Conservation (phyloP, 31 red algal genomes). For the Endocladia muricata region DNA sequence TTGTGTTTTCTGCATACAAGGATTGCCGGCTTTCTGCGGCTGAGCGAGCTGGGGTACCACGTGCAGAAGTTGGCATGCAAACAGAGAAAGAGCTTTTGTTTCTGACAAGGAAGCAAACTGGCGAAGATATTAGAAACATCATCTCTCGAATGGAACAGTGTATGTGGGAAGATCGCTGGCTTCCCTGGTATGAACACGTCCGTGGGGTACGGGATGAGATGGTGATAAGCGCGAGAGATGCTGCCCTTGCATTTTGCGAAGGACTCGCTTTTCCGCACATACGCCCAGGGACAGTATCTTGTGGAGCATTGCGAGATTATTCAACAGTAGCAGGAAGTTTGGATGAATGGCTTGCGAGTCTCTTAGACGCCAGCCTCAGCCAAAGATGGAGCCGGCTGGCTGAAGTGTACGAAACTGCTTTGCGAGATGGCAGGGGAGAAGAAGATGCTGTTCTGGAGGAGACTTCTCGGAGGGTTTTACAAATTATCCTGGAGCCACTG, state of each 20-base stretch:
- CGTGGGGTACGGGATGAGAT: slow-evolving; percentile 47
- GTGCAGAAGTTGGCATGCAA: background rate
- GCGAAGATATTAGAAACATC: slow-evolving; percentile 26
- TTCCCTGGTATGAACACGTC: slow-evolving; percentile 70
- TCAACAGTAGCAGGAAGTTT: slow-evolving; percentile 49
- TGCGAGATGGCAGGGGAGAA: slow-evolving; percentile 42
- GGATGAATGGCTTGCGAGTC: slow-evolving; percentile 56
- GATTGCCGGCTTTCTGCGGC: slow-evolving; percentile 46
- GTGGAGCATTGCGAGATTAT: slow-evolving; percentile 55
- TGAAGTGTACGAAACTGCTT: slow-evolving; percentile 40
- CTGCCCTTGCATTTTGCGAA: slow-evolving; percentile 51
- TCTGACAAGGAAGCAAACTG: slow-evolving; percentile 24
- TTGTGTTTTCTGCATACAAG: slow-evolving; percentile 58
- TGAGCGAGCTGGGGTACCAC: background rate
- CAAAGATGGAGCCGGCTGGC: slow-evolving; percentile 32
- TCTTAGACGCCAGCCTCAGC: slow-evolving; percentile 25
- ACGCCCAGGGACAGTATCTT: slow-evolving; percentile 33
- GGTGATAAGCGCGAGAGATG: slow-evolving; percentile 58
- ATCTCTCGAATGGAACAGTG: slow-evolving; percentile 42
- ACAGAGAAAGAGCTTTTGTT: slow-evolving; percentile 44
- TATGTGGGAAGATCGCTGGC: slow-evolving; percentile 68
- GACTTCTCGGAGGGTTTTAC: slow-evolving; percentile 54
- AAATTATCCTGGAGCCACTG: slow-evolving; percentile 48
- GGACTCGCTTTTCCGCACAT: slow-evolving; percentile 41
- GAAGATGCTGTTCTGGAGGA: slow-evolving; percentile 55